These are phyloP conservation scores for Plasmopara halstedii DNA, from an alignment of 352 stramenopile genomes.

Conservation along the genomic window DNA sequence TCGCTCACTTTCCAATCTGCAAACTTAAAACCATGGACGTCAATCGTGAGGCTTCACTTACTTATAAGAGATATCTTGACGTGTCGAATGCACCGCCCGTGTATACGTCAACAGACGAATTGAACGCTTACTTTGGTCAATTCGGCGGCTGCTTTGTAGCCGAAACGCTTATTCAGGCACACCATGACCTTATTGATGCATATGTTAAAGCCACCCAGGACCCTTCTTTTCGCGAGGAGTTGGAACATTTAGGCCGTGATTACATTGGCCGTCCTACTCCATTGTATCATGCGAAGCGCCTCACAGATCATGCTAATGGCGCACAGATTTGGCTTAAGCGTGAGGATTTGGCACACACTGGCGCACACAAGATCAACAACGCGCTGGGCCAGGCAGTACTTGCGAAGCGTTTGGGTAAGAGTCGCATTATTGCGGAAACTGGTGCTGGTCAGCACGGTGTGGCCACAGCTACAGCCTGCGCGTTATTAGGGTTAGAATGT, in stretches of 20 bases:
- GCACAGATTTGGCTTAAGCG: slow-evolving; percentile 98
- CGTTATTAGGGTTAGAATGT: slow-evolving; percentile 93
- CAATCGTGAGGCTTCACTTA: not conserved
- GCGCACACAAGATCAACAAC: slow-evolving; percentile 99
- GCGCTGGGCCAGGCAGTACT: slow-evolving; percentile 94
- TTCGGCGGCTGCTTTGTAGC: slow-evolving; percentile 98
- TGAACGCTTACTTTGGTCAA: slow-evolving; percentile 84
- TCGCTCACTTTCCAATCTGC: too few relatives aligned
- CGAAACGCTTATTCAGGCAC: slow-evolving; percentile 95
- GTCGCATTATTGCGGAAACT: slow-evolving; percentile 98
- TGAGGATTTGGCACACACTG: slow-evolving; percentile 97
- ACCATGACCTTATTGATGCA: slow-evolving; percentile 90
- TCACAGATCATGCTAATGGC: slow-evolving; percentile 89
- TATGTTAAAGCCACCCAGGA: slow-evolving; percentile 94
- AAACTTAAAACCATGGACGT: slow-evolving; percentile 1
- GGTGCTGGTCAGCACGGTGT: slow-evolving; percentile 97
- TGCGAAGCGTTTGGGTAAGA: slow-evolving; percentile 94
- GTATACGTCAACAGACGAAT: slow-evolving; percentile 49
- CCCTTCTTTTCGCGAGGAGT: slow-evolving; percentile 90
- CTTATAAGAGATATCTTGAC: slow-evolving; percentile 39
- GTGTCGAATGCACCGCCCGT: slow-evolving; percentile 72
- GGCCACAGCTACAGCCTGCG: slow-evolving; percentile 95
- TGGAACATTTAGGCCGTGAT: slow-evolving; percentile 93
- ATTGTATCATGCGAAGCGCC: slow-evolving; percentile 93
- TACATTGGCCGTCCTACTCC: slow-evolving; percentile 91